These are phyloP conservation scores for Apiospora malaysiana DNA, from an alignment of 2,329 filamentous ascomycete species.

Conservation along the genomic window DNA sequence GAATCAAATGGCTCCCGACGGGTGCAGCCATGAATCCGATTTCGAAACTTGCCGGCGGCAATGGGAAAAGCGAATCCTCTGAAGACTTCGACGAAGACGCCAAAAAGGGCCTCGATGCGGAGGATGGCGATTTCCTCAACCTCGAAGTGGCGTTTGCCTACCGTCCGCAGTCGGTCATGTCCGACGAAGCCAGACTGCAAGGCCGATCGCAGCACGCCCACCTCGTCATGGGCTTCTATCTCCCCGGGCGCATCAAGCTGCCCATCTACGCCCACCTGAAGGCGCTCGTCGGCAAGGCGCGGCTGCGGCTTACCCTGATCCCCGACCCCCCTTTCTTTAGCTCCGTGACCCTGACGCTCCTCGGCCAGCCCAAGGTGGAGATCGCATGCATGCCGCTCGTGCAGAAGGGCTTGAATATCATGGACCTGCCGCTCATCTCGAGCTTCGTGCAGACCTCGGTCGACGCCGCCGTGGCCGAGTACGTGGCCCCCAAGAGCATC, in stretches of 20 bases:
- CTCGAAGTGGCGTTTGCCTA: conserved; percentile 19
- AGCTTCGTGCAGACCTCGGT: conserved; percentile 21
- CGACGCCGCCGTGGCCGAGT: conserved; percentile 22
- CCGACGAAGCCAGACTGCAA: background rate
- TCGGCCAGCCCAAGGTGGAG: conserved; percentile 20
- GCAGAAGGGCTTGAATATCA: conserved; percentile 20
- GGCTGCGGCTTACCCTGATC: conserved; percentile 10
- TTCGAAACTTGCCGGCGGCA: background rate
- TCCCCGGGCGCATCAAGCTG: conserved; percentile 19
- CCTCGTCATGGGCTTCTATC: conserved; percentile 16
- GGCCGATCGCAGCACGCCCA: conserved; percentile 10
- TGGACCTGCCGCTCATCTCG: conserved; percentile 21
- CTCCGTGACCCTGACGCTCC: conserved; percentile 11
- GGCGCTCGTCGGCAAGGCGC: conserved; percentile 18
- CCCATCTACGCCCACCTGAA: conserved; percentile 21
- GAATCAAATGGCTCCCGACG: conserved; percentile 20
- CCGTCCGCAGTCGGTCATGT: background rate
- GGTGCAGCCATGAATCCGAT: conserved; percentile 17
- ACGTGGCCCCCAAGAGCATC: conserved; percentile 22
- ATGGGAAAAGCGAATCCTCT: background rate
- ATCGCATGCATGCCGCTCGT: conserved; percentile 22
- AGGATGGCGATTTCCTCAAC: conserved; percentile 19
- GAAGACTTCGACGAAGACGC: background rate
- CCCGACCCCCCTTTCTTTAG: conserved; percentile 20
- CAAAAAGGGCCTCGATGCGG: background rate